phyloP scores from a whole-genome alignment of 768 basidiomycete species.

The Porphyrellus cyaneotinctus region DNA sequence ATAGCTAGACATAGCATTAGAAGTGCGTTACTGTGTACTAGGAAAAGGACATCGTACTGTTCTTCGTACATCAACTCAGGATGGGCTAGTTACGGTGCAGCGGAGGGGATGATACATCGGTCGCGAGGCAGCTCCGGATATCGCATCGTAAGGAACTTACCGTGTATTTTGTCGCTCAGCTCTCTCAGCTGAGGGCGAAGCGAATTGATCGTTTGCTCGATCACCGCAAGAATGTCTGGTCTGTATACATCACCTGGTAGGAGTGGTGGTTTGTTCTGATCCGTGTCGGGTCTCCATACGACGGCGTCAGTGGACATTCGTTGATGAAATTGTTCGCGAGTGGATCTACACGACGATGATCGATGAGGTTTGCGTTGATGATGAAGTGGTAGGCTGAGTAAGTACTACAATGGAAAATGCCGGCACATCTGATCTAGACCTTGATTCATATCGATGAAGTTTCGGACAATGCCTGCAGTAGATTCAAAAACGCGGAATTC shows the following conservation, averaged over 20 bases:
- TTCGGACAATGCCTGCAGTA: no score
- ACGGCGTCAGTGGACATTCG: conserved; percentile 23
- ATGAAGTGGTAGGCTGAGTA: no score
- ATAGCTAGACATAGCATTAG: conserved; percentile 39
- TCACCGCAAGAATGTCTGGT: conserved; percentile 56
- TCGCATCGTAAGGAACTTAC: conserved; percentile 30
- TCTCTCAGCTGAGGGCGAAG: conserved; percentile 53
- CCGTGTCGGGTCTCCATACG: conserved; percentile 41
- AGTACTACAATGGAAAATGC: no score
- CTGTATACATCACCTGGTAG: conserved; percentile 40
- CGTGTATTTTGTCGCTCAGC: conserved; percentile 72
- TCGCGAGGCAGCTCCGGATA: background rate
- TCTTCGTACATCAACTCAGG: conserved; percentile 72
- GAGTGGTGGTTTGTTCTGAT: conserved; percentile 22
- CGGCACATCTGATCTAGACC: no score
- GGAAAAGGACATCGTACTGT: conserved; percentile 38
- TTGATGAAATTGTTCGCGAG: background rate
- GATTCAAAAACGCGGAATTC: no score
- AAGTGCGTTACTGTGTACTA: background rate
- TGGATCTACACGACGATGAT: background rate
- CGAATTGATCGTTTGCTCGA: conserved; percentile 51
- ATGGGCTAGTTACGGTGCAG: conserved; percentile 43
- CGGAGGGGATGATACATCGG: conserved; percentile 1
- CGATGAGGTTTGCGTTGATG: background rate
- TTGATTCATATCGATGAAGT: no score